A percentile compares a stretch with the other conserved stretches of the same genome.
These are phyloP conservation scores for Cardamine occulta DNA, from an alignment of 345 rosid genomes.

Conservation along the genomic window DNA sequence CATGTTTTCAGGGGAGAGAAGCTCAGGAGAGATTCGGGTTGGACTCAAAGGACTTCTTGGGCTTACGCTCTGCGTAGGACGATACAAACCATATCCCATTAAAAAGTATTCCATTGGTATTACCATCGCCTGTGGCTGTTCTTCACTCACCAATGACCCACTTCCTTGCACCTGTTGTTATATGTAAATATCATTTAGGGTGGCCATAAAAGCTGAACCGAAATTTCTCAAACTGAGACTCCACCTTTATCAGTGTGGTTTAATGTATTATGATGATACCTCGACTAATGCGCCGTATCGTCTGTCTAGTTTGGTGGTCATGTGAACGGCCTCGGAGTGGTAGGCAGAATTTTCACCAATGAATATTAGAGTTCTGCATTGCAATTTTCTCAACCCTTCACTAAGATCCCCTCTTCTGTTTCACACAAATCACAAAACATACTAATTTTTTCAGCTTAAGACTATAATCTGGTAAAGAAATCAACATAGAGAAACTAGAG, in stretches of 20 bases:
- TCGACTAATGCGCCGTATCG: conserved; percentile 88
- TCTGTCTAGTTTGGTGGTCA: conserved; percentile 82
- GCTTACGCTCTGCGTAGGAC: conserved; percentile 72
- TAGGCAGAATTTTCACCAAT: conserved; percentile 89
- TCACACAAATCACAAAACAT: background rate
- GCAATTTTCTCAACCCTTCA: conserved; percentile 71
- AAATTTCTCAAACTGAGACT: background rate
- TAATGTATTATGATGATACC: conserved; percentile 47
- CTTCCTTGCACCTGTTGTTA: conserved; percentile 81
- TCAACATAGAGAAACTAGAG: conserved; percentile 1
- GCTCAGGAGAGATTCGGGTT: conserved; percentile 79
- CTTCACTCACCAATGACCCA: conserved; percentile 96
- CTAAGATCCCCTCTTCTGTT: conserved; percentile 88
- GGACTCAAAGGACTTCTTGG: conserved; percentile 96
- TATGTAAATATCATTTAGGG: background rate
- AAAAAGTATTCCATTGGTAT: conserved; percentile 92
- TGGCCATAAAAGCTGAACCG: background rate
- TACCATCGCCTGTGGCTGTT: conserved; percentile 96
- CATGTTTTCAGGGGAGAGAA: conserved; percentile 98
- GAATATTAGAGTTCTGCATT: conserved; percentile 81
- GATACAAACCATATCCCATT: conserved; percentile 78
- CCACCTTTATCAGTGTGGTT: background rate
- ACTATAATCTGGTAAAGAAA: background rate
- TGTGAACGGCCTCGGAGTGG: conserved; percentile 80
- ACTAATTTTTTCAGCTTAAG: background rate